Evolutionary conservation across 371 early-diverging fungal genomes (phyloP), one percentile per base, ranked within the genome.

Genomic region (Conidiobolus incongruus): DNA sequence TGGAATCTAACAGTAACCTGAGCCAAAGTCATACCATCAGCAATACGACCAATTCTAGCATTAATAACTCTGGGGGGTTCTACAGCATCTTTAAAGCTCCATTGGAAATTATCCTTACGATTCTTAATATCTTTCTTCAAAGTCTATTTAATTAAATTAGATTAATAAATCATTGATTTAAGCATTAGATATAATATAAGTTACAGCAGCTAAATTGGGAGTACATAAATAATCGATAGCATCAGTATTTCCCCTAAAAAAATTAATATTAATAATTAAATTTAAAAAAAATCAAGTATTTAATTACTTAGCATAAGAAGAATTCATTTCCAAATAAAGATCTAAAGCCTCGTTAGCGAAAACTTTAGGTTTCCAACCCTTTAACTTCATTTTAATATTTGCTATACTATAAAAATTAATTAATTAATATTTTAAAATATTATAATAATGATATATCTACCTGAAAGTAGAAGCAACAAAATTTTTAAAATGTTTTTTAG

Each of bases 1-100:
- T 70, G 62, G 55, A 81, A 61, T 39, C 68, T 60, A 1, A 81
- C 66, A 15, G 71, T 70, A 34, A 72, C 71, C 51, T 81, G 78
- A 17, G 55, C 59, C 10, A 69, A 16, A 15, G 54, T 54, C 7
- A 54, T 20, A 11, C 58, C 53, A 23, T 52, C 50, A 15, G 62
- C 51, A 29, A 69, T 47, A 33, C 56, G 61, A 12, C 68, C 77
- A 45, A 67, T 59, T 17, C 76, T 67, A 34, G 73, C 65, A 47
- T 73, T 75, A 0, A 78, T 68, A 48, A 78, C 63, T 48, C 56
- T 61, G 11, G 81, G 69, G 39, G 68, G 48, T 16, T 65, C 63
- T 3, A 75, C 58, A 12, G 66, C 53, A 13, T 72, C 66, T 24
- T 70, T 66, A 40, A 67, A 70, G 45, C 50, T 54, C 78, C 78